Conservation (phyloP, 1,139 yeast genomes). For the Saccharomyces hybrid region DNA sequence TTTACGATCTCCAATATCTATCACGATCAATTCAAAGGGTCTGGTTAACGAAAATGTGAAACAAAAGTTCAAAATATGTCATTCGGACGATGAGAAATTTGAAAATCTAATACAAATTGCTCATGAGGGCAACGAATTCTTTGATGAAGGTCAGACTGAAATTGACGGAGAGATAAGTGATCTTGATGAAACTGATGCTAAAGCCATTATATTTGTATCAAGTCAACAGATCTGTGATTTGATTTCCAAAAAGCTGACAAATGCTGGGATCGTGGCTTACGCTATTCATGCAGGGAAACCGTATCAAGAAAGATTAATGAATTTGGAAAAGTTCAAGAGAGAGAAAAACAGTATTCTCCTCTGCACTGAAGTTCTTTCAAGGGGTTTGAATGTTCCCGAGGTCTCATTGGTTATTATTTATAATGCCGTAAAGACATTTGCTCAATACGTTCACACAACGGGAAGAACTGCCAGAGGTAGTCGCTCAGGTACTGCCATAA, state of each 20-base stretch:
- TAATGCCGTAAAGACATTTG: slow-evolving; percentile 88
- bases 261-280: slow-evolving; percentile 50
- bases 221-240: slow-evolving; percentile 78
- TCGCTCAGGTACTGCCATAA: slow-evolving; percentile 64
- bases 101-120: slow-evolving; percentile 47
- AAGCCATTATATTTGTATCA: slow-evolving; percentile 77
- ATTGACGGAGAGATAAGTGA: slow-evolving; percentile 27
- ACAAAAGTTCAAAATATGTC: slow-evolving; percentile 61
- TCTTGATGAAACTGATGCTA: slow-evolving; percentile 35
- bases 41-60: slow-evolving; percentile 76
- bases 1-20: slow-evolving; percentile 59
- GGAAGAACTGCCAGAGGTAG: slow-evolving; percentile 98
- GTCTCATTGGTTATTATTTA: slow-evolving; percentile 74
- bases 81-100: slow-evolving; percentile 48
- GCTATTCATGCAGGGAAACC: slow-evolving; percentile 93
- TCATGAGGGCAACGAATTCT: slow-evolving; percentile 33
- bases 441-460: slow-evolving; percentile 92
- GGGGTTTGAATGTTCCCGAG: slow-evolving; percentile 88
- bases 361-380: slow-evolving; percentile 91
- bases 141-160: slow-evolving; percentile 9
- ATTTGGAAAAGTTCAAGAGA: slow-evolving; percentile 62
- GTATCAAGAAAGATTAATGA: slow-evolving; percentile 72
- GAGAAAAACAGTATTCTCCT: slow-evolving; percentile 54
- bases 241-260: slow-evolving; percentile 49
- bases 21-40: slow-evolving; percentile 75